Conservation (phyloP, 306 rosid species). For the Geum urbanum region DNA sequence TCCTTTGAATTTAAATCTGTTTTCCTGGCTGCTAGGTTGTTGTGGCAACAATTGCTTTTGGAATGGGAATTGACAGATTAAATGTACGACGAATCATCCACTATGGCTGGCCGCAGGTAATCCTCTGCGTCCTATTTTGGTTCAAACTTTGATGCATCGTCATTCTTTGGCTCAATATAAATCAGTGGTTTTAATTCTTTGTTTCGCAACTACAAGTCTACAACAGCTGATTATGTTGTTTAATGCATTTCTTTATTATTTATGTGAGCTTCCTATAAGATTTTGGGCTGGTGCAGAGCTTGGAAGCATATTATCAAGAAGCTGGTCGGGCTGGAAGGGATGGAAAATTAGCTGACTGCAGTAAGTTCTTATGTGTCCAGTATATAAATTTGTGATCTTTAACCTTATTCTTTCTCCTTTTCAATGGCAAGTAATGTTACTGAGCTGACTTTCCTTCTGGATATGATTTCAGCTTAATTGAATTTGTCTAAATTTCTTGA, state of each 20-base stretch:
- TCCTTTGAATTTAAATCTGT: neutral
- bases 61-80: conserved; percentile 94
- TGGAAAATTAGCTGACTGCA: conserved; percentile 83
- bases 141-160: neutral
- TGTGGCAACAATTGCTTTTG: conserved; percentile 96
- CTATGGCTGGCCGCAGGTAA: conserved; percentile 99
- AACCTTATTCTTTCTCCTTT: neutral
- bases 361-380: conserved; percentile 39
- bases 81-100: conserved; percentile 91
- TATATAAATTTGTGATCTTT: neutral
- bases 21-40: conserved; percentile 55
- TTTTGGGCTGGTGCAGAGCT: conserved; percentile 51
- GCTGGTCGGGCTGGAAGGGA: conserved; percentile 99
- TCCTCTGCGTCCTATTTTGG: neutral
- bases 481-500: conserved; percentile 17
- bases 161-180: conserved; percentile 8
- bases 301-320: conserved; percentile 96
- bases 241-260: neutral
- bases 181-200: conserved; percentile 6
- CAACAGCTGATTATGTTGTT: neutral
- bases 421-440: neutral
- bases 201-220: neutral
- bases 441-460: neutral
- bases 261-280: conserved; percentile 16
- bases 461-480: neutral